These are phyloP conservation scores for Vaccinium corymbosum DNA, from an alignment of 148 eudicot genomes.

Conservation along the genomic window DNA sequence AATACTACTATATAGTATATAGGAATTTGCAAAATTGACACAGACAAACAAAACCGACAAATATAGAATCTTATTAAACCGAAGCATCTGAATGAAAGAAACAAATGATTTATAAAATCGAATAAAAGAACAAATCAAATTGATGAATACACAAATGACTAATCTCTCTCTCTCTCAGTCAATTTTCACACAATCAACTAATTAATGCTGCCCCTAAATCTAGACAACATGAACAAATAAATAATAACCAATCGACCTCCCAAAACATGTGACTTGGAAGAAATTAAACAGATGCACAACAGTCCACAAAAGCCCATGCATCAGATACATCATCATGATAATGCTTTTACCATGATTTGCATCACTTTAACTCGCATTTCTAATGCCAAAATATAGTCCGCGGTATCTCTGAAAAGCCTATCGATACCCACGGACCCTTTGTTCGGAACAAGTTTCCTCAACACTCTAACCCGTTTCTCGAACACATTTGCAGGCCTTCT, in stretches of 20 bases:
- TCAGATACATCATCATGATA: slow-evolving; percentile 17
- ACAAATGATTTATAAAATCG: background rate
- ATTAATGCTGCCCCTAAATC: slow-evolving; percentile 12
- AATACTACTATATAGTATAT: no score
- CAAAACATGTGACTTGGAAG: background rate
- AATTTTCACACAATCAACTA: slow-evolving; percentile 10
- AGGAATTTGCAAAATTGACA: no score
- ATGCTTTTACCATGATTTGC: slow-evolving; percentile 57
- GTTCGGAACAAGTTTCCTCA: slow-evolving; percentile 54
- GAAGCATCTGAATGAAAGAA: background rate
- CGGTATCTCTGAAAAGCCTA: slow-evolving; percentile 59
- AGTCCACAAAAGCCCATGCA: background rate
- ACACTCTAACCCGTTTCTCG: slow-evolving; percentile 41
- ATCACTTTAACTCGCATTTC: slow-evolving; percentile 65
- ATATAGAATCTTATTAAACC: background rate
- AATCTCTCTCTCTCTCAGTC: background rate
- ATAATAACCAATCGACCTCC: background rate
- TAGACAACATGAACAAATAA: background rate
- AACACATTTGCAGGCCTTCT: slow-evolving; percentile 20
- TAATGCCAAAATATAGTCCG: slow-evolving; percentile 60
- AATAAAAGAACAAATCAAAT: background rate
- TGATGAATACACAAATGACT: background rate
- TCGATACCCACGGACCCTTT: slow-evolving; percentile 39
- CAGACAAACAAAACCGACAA: background rate
- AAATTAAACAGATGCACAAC: background rate